A percentile compares a stretch with the other conserved stretches of the same genome.
phyloP scores from a whole-genome alignment of 148 eudicot species.

The Silene latifolia region DNA sequence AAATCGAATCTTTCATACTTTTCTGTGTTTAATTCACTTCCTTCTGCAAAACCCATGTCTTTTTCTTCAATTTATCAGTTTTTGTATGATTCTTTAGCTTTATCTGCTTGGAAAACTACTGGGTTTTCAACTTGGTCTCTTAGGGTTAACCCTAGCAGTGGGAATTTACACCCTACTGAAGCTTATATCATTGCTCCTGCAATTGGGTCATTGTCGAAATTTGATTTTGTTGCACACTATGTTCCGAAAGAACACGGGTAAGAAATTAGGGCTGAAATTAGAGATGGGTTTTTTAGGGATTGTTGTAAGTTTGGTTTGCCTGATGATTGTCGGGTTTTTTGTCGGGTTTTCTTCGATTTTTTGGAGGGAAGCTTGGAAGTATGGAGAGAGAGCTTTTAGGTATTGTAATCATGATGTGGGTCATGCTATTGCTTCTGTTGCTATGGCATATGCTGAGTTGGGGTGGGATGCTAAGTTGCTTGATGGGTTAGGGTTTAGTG shows the following conservation, averaged over 20 bases:
- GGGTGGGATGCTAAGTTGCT: constrained; percentile 95
- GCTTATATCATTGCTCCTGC: constrained; percentile 68
- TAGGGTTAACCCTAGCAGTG: constrained; percentile 90
- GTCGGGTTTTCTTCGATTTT: constrained; percentile 81
- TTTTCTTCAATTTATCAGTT: constrained; percentile 54
- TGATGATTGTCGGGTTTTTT: constrained; percentile 50
- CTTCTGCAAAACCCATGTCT: constrained; percentile 57
- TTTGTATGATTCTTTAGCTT: constrained; percentile 70
- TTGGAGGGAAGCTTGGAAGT: constrained; percentile 97
- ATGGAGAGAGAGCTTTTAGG: constrained; percentile 93
- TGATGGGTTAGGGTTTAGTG: constrained; percentile 71
- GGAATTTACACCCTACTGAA: constrained; percentile 92
- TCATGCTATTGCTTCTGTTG: constrained; percentile 73
- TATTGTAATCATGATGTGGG: constrained; percentile 97
- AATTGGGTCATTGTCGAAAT: constrained; percentile 41
- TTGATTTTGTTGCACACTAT: constrained; percentile 78
- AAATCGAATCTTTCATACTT: constrained; percentile 25
- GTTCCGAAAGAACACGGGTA: constrained; percentile 81
- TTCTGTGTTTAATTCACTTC: constrained; percentile 47
- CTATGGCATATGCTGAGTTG: constrained; percentile 72
- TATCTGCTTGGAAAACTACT: constrained; percentile 87
- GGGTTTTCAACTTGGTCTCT: constrained; percentile 84
- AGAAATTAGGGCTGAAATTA: constrained; percentile 62
- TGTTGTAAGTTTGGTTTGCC: constrained; percentile 29
- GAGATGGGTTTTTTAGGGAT: constrained; percentile 40